These are phyloP conservation scores for Schizochytrium sp. DNA, from an alignment of 108 stramenopile genomes.

Conservation along the genomic window DNA sequence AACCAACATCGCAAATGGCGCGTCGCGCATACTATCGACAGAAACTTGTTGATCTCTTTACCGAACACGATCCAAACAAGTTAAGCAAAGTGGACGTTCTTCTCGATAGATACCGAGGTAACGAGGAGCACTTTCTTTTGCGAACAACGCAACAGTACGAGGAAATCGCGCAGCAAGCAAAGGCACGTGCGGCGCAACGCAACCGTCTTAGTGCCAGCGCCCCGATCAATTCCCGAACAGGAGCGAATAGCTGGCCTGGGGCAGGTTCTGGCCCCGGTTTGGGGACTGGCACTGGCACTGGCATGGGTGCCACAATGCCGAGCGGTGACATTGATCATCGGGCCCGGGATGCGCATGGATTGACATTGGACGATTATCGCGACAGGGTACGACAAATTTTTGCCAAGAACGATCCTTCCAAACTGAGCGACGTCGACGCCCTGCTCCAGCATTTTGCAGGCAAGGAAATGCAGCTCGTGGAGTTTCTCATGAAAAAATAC, in stretches of 20 bases:
- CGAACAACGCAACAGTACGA: neutral
- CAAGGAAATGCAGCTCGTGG: constrained; percentile 7
- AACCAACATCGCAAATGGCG: neutral
- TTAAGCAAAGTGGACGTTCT: neutral
- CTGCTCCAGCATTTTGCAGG: neutral
- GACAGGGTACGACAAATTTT: neutral
- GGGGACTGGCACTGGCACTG: neutral
- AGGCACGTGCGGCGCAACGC: neutral
- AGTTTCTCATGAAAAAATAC: neutral
- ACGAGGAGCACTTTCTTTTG: neutral
- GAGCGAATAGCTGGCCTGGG: neutral
- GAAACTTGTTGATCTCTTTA: neutral
- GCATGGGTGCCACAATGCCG: neutral
- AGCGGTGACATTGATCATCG: neutral
- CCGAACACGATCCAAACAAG: neutral
- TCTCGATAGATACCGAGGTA: neutral
- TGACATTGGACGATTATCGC: neutral
- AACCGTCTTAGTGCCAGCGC: neutral
- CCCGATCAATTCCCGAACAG: neutral
- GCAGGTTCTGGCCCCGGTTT: neutral
- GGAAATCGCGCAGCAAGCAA: neutral
- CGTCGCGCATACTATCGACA: neutral
- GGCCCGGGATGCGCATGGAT: neutral
- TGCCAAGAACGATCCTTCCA: neutral
- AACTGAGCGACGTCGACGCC: neutral